Evolutionary conservation across 2,329 filamentous ascomycete genomes (phyloP), one percentile per base, ranked within the genome.

Genomic region (Arthrobotrys pseudoclavata): DNA sequence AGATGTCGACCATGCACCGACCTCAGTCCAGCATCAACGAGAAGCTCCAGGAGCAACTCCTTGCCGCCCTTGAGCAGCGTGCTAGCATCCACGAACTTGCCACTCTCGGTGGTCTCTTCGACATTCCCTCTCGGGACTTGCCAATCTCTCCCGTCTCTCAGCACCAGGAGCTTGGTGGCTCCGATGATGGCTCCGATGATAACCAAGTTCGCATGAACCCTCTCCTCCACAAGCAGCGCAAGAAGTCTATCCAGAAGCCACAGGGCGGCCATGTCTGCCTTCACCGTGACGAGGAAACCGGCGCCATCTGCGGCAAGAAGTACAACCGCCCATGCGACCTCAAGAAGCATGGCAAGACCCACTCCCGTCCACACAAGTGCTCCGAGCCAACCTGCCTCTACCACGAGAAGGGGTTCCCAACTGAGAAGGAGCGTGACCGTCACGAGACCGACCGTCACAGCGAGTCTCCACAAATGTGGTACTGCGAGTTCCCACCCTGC

Each of bases 371-470:
- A 9, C 97, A 92, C 92, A 99, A 99, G 86, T 99, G 96, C 84
- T 88, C 90, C 5, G 86, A 92, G 22, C 83, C 88, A 47, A 90
- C 89, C 53, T 98, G 96, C 91, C 97, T 96, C 83, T 98, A 97
- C 84, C 90, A 92, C 83, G 88, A 91, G 37, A 90, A 92, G 81
- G 96, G 96, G 61, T 98, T 95, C 92, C 95, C 96, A 3, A 98
- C 96, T 0, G 94, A 98, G 85, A 98, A 99, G 85, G 96, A 98
- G 85, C 92, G 94, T 85, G 94, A 97, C 81, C 92, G 96, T 66
- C 96, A 99, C 84, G 89, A 93, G 84, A 97, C 97, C 84, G 96
- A 99, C 86, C 97, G 96, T 86, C 96, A 99, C 85, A 94, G 92
- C 18, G 85, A 88, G 66, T 87, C 90, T 37, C 94, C 96, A 3